phyloP scores from a whole-genome alignment of 345 rosid species.

The Acer saccharum region DNA sequence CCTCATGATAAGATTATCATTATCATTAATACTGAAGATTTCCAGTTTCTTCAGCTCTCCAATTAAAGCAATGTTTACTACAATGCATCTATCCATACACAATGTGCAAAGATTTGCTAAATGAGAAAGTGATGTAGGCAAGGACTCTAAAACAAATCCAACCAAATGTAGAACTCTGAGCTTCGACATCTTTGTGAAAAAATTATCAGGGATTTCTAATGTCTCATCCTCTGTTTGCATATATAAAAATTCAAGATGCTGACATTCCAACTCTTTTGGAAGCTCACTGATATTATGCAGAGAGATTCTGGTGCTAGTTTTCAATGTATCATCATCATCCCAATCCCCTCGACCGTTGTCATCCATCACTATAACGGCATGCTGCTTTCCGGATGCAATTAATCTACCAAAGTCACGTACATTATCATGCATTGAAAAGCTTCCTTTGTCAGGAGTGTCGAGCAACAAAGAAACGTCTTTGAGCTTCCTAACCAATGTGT shows the following conservation, averaged over 20 bases:
- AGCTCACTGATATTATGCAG: neutral
- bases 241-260: conserved; percentile 7
- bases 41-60: conserved; percentile 11
- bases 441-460: neutral
- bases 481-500: neutral
- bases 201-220: too few species aligned
- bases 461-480: conserved; percentile 19
- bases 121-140: neutral
- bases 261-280: conserved; percentile 16
- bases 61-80: conserved; percentile 2
- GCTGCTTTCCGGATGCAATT: conserved; percentile 11
- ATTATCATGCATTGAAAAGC: conserved; percentile 17
- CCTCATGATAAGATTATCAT: neutral
- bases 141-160: too few species aligned
- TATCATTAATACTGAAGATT: conserved; percentile 10
- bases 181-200: too few species aligned
- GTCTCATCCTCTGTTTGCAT: neutral
- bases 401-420: conserved; percentile 28
- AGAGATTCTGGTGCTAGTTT: neutral
- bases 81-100: neutral
- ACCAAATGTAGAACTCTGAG: too few species aligned
- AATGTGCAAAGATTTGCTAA: conserved; percentile 22
- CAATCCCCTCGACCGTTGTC: neutral
- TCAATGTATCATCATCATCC: neutral
- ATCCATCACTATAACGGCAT: neutral